phyloP scores from a whole-genome alignment of 495 filamentous ascomycete species.

The Xylaria grammica region DNA sequence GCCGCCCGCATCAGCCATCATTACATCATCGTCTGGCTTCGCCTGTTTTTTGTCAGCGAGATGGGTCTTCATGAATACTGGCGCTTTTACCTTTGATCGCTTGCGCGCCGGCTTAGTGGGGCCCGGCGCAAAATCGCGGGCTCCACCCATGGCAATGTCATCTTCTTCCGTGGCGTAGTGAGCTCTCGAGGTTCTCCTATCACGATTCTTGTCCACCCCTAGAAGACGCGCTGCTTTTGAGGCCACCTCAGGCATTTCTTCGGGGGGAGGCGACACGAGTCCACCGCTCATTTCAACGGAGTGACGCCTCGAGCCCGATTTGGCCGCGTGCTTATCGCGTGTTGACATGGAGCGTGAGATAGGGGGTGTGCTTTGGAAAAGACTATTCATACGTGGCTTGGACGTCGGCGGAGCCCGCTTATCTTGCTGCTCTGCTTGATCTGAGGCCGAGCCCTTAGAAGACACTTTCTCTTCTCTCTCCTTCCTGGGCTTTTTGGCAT shows the following conservation, averaged over 20 bases:
- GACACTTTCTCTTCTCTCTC: conserved; percentile 47
- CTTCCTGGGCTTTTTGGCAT: conserved; percentile 36
- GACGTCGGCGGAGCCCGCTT: conserved; percentile 34
- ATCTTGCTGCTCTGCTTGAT: conserved; percentile 43
- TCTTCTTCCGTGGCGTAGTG: conserved; percentile 41
- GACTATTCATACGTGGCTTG: conserved; percentile 46
- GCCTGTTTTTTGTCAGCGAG: conserved; percentile 34
- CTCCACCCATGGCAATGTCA: conserved; percentile 55
- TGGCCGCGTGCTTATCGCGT: conserved; percentile 53
- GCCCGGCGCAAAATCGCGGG: conserved; percentile 45
- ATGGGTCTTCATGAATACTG: background rate
- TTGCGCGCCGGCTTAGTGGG: conserved; percentile 49
- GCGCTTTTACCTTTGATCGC: conserved; percentile 46
- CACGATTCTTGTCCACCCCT: conserved; percentile 49
- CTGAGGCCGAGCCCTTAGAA: conserved; percentile 51
- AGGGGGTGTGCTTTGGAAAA: conserved; percentile 58
- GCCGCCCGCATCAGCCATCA: conserved; percentile 42
- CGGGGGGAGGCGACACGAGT: conserved; percentile 54
- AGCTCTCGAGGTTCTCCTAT: conserved; percentile 37
- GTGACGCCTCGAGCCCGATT: conserved; percentile 51
- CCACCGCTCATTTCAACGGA: conserved; percentile 53
- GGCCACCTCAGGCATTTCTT: conserved; percentile 48
- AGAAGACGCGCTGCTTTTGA: conserved; percentile 60
- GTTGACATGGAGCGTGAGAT: conserved; percentile 57
- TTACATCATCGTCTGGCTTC: conserved; percentile 45